These are phyloP conservation scores for Lecanicillium sp. DNA, from an alignment of 2,329 filamentous ascomycete species.

Conservation along the genomic window DNA sequence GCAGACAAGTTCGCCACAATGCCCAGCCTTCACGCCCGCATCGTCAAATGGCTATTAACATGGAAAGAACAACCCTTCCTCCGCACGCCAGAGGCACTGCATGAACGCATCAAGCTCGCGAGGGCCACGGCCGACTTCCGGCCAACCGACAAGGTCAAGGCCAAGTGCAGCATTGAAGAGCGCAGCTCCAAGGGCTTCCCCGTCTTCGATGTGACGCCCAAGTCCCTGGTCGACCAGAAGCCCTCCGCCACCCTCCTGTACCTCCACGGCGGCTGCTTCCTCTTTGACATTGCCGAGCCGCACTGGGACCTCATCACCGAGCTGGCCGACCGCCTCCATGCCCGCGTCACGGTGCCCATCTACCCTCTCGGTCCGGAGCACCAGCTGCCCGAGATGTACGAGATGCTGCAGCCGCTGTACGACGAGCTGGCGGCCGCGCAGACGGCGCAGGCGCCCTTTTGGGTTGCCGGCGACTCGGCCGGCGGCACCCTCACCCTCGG, in stretches of 20 bases:
- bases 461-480: constrained; percentile 22
- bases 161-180: constrained; percentile 18
- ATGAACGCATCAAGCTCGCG: too few species aligned
- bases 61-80: too few species aligned
- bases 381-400: constrained; percentile 22
- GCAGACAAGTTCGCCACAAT: too few species aligned
- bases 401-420: constrained; percentile 21
- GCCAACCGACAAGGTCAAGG: background rate
- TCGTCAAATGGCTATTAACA: too few species aligned
- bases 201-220: constrained; percentile 22
- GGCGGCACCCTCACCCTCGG: constrained; percentile 22
- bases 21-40: too few species aligned
- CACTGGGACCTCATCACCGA: constrained; percentile 21
- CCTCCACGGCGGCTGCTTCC: constrained; percentile 22
- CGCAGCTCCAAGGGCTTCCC: constrained; percentile 10
- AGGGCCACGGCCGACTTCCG: too few species aligned
- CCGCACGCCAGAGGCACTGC: too few species aligned
- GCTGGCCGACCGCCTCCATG: constrained; percentile 21
- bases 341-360: constrained; percentile 22
- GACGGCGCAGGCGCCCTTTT: constrained; percentile 19
- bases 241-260: constrained; percentile 21
- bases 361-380: constrained; percentile 25
- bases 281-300: constrained; percentile 19
- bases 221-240: constrained; percentile 17
- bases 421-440: constrained; percentile 20